These are phyloP conservation scores for Pichia thaimueangensis DNA, from an alignment of 805 yeast genomes.

Conservation along the genomic window DNA sequence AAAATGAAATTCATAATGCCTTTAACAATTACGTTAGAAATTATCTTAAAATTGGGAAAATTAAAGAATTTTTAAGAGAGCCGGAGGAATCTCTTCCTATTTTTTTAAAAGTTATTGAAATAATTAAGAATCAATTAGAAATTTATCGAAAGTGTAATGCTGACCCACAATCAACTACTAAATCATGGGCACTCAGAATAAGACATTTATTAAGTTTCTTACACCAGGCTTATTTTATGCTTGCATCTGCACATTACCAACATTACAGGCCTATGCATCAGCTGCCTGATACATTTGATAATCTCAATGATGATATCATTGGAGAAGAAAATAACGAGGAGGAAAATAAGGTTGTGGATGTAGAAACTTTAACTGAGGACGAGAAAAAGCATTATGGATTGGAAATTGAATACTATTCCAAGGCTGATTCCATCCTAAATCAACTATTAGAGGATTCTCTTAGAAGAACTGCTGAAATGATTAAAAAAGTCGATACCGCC, in stretches of 20 bases:
- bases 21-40: constrained; percentile 44
- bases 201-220: constrained; percentile 52
- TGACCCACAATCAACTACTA: not conserved
- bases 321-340: constrained; percentile 17
- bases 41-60: constrained; percentile 59
- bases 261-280: constrained; percentile 33
- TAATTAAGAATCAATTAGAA: constrained; percentile 22
- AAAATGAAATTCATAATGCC: constrained; percentile 38
- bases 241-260: constrained; percentile 70
- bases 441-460: constrained; percentile 41
- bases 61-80: constrained; percentile 49
- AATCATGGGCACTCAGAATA: constrained; percentile 23
- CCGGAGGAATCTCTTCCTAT: constrained; percentile 46
- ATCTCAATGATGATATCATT: constrained; percentile 15
- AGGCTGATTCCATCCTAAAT: constrained; percentile 57
- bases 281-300: constrained; percentile 29
- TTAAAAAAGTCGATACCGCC: constrained; percentile 19
- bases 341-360: constrained; percentile 24
- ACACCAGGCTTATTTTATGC: constrained; percentile 72
- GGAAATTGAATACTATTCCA: constrained; percentile 49
- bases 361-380: constrained; percentile 17
- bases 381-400: constrained; percentile 31
- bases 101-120: constrained; percentile 37
- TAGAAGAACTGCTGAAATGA: constrained; percentile 30
- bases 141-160: constrained; percentile 8